Base-by-base conservation (phyloP, 2,329 filamentous ascomycete species). In the Xylariaceae sp. region DNA sequence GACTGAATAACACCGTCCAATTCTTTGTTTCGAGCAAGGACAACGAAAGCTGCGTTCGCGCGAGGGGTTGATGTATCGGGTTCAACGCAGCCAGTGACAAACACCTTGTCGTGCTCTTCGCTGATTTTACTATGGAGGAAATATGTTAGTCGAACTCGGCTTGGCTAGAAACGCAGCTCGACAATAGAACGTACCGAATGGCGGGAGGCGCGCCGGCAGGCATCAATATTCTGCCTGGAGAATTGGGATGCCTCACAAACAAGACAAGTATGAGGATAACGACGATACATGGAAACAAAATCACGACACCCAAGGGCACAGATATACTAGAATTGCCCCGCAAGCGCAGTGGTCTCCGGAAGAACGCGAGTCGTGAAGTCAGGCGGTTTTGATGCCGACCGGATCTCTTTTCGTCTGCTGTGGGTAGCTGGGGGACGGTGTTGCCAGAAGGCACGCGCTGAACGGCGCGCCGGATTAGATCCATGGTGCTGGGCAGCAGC, bases 21-120 rank as follows among this genome's bases (percentile, higher is more conserved):
- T 69, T 98, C 93, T 73, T 95, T 94, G 64, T 98, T 97, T 56
- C 93, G 77, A 41, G 93, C 93, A 45, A 98, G 77, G 30, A 98
- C 89, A 49, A 98, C 93, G 59, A 98, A 95, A 19, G 89, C 91
- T 46, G 88, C 93, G 61, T 97, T 98, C 53, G 88, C 93, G 60
- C 89, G 81, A 32, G 89, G 88, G 47, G 82, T 76, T 52, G 79
- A 81, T 26, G 83, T 86, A 57, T 94, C 85, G 37, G 86, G 83
- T 53, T 90, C 83, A 57, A 88, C 77, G 64, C 93, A 98, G 51
- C 93, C 93, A 29, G 83, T 87, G 38, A 89, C 86, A 59, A 98
- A 98, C 38, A 96, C 89, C 67, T 95, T 95, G 69, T 98, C 93
- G 67, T 97, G 81, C 59, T 94, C 87, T 68, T 97, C 93, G 68